Evolutionary conservation across 352 stramenopile species (phyloP), one percentile per base, ranked within the genome.

Genomic region (Phytophthora cactorum): DNA sequence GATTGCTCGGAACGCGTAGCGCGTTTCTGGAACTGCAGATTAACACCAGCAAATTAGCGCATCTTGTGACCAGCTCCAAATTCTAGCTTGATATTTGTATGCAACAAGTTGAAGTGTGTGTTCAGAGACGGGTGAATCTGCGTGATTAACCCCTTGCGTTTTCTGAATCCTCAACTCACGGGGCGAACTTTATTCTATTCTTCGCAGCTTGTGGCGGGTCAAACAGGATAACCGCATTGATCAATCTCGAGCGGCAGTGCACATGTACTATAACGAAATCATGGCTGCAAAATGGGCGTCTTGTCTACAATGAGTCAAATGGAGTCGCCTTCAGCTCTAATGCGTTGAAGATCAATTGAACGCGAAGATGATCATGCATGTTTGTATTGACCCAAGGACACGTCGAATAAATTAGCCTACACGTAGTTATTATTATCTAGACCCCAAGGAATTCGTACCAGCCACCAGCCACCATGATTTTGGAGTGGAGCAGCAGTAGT

Each of bases 351-450:
- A 46, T 36, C 45, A 4, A 55, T 47, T 59, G 29, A 52, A 58
- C 38, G 58, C 17, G 32, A 58, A 43, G 17, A 44, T 38, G 56
- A 41, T 3, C 27, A 64, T 22, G 9, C 29, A 34, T 2, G 29
- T 34, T 38, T 17, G 27, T 25, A 25, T 43, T 9, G 11, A 43
- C 7, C 29, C 36, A 52, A 38, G 28, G 27, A 31, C 50, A 55
- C 51, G 32, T 54, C 17, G 43, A 63, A 63, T 68, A 63, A 63
- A 56, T 68, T 66, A 63, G 32, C 25, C 39, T 60, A 36, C 7
- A 8, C 7, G 29, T 34, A 34, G 29, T 34, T 8, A 34, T 8
- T 34, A 34, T 34, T 22, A 0, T 22, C 17, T 22, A 22, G 17
- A 22, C 17, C 17, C 17, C 17, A 22, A 22, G 17, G 17, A 22